Evolutionary conservation across 129 eudicot species (phyloP), one percentile per base, ranked within the genome.

Genomic region (Helichrysum umbraculigerum): DNA sequence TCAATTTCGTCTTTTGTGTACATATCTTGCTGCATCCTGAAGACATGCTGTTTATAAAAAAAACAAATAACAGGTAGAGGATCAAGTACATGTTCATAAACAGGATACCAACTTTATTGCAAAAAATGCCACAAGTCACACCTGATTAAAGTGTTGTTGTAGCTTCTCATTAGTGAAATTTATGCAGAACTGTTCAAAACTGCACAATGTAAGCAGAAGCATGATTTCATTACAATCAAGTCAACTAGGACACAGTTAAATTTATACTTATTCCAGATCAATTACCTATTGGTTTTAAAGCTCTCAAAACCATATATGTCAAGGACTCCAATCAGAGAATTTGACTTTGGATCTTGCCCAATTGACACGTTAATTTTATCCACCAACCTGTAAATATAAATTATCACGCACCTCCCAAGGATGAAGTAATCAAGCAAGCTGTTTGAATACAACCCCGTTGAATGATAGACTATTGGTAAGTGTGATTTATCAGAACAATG

Each of bases 91-190:
- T 20, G 5, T 41, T 77, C 34, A 60, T 33, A 75, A 39, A 19
- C 16, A 33, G 29, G 52, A 67, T 57, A 42, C 47, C 59, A 67
- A 44, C 7, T 56, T 72, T 12, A 58, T 44, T 78, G 29, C 9
- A 69, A 78, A 85, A 12, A 9, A 72, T 20, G 56, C 47, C 68
- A 37, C n/a, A 42, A 35, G 50, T 52, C 41, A 57, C 56, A 91
- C 98, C 98, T 94, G 97, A 82, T 94, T 94, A 73, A 94, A 94
- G 85, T 94, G 99, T 71, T 94, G 99, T 73, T 94, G 99, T 62
- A 94, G 89, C 84, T 94, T 94, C 82, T 94, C 99, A 47, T 94
- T 94, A 29, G 99, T 94, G 79, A 84, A 94, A 72, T 94, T 94
- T 75, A 94, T 94, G 79, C 99, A 94, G 59, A 94, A 94, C 88